These are phyloP conservation scores for Entomortierella parvispora DNA, from an alignment of 192 early-diverging fungal genomes.

Conservation along the genomic window DNA sequence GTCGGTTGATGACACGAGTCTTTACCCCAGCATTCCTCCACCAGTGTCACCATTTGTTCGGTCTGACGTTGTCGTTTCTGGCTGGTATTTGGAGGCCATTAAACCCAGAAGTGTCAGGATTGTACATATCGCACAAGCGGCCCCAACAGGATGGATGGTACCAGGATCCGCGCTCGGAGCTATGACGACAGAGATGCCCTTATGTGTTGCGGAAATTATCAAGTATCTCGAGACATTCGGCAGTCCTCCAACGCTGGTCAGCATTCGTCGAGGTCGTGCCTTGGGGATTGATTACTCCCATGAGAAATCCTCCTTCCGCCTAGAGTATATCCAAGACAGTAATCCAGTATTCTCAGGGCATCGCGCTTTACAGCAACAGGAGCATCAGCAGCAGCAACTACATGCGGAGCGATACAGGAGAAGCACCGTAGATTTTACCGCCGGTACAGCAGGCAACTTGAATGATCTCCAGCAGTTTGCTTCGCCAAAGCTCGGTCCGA, in stretches of 20 bases:
- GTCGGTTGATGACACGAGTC: conserved; percentile 39
- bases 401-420: conserved; percentile 17
- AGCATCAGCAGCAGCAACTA: conserved; percentile 26
- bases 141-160: conserved; percentile 54
- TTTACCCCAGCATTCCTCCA: conserved; percentile 37
- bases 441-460: not conserved
- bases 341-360: conserved; percentile 51
- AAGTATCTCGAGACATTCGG: conserved; percentile 41
- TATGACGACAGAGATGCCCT: conserved; percentile 46
- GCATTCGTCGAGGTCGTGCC: conserved; percentile 45
- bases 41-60: conserved; percentile 46
- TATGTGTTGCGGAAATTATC: conserved; percentile 42
- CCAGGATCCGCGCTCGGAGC: conserved; percentile 46
- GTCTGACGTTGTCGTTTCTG: conserved; percentile 40
- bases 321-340: conserved; percentile 47
- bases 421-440: conserved; percentile 17
- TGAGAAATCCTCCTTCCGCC: conserved; percentile 29
- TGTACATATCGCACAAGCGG: conserved; percentile 46
- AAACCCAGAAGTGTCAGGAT: conserved; percentile 47
- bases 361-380: conserved; percentile 20
- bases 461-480: conserved; percentile 2
- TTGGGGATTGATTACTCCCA: conserved; percentile 39
- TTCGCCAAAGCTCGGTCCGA: conserved; percentile 32
- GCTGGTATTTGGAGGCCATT: conserved; percentile 38
- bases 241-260: conserved; percentile 46